Percentiles rank a stretch among this genome's conserved stretches.
phyloP scores from a whole-genome alignment of 495 filamentous ascomycete species.

The Penicillium paradoxum region DNA sequence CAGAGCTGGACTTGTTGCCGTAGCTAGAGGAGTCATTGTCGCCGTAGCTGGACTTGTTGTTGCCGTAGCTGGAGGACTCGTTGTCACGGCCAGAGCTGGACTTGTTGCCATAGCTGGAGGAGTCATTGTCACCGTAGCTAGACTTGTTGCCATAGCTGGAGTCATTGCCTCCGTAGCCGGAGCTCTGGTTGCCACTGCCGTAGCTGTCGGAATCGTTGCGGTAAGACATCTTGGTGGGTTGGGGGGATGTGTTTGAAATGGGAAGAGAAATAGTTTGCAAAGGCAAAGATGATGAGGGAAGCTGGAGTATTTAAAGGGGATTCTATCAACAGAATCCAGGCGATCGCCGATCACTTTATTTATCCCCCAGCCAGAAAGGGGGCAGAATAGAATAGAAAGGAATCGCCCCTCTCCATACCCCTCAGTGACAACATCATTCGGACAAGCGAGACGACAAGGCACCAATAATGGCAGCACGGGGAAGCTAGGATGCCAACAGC shows the following conservation, averaged over 20 bases:
- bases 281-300: not conserved
- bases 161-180: not conserved
- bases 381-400: not conserved
- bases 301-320: not conserved
- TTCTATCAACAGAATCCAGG: not conserved
- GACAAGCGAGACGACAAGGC: not conserved
- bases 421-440: conserved; percentile 1
- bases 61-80: not conserved
- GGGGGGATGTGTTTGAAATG: not conserved
- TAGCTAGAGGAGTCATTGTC: not conserved
- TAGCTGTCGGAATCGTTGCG: conserved; percentile 7
- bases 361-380: not conserved
- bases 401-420: not conserved
- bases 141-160: conserved; percentile 1
- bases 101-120: not conserved
- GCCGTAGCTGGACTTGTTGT: not conserved
- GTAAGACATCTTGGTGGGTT: conserved; percentile 1
- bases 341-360: not conserved
- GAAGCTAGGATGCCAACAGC: not conserved
- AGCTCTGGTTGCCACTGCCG: conserved; percentile 4
- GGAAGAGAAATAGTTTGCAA: not conserved
- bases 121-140: not conserved
- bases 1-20: not conserved
- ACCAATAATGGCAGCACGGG: conserved; percentile 2
- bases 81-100: not conserved